A percentile compares a stretch with the other conserved stretches of the same genome.
These are phyloP conservation scores for Cystofilobasidium capitatum DNA, from an alignment of 768 basidiomycete genomes.

Conservation along the genomic window DNA sequence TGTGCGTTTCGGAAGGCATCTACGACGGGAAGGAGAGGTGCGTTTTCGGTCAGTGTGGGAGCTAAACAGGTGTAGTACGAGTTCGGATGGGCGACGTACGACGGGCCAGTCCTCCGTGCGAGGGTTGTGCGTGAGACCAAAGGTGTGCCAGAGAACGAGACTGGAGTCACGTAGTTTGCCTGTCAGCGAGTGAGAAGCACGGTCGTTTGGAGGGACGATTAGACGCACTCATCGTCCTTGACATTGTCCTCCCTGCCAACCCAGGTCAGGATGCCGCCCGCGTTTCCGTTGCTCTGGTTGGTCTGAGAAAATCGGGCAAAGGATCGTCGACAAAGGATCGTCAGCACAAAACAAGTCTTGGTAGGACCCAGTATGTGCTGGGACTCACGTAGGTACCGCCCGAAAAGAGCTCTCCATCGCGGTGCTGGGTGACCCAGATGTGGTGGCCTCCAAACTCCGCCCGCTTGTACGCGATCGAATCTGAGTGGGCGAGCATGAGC, in stretches of 20 bases:
- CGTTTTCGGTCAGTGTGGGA: neutral
- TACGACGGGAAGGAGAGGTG: neutral
- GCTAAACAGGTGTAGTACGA: neutral
- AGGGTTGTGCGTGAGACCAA: constrained; percentile 36
- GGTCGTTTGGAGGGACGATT: neutral
- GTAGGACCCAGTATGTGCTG: too few relatives aligned
- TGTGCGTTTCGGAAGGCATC: constrained; percentile 32
- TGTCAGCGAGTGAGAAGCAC: neutral
- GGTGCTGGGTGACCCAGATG: neutral
- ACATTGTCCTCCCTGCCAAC: constrained; percentile 30
- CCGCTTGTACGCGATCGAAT: constrained; percentile 2
- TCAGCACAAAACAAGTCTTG: neutral
- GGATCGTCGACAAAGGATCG: too few relatives aligned
- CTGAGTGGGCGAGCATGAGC: constrained; percentile 31
- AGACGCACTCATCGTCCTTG: constrained; percentile 15
- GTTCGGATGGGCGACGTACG: too few relatives aligned
- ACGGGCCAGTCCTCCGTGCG: constrained; percentile 33
- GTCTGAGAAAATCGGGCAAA: constrained; percentile 23
- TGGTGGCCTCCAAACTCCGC: too few relatives aligned
- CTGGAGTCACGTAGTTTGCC: constrained; percentile 3
- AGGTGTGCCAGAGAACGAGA: constrained; percentile 36
- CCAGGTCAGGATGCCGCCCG: constrained; percentile 32
- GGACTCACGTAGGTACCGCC: neutral
- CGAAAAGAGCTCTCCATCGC: constrained; percentile 1
- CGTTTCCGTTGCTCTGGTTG: constrained; percentile 33